Conservation (phyloP, 352 stramenopile genomes). For the Globisporangium splendens region DNA sequence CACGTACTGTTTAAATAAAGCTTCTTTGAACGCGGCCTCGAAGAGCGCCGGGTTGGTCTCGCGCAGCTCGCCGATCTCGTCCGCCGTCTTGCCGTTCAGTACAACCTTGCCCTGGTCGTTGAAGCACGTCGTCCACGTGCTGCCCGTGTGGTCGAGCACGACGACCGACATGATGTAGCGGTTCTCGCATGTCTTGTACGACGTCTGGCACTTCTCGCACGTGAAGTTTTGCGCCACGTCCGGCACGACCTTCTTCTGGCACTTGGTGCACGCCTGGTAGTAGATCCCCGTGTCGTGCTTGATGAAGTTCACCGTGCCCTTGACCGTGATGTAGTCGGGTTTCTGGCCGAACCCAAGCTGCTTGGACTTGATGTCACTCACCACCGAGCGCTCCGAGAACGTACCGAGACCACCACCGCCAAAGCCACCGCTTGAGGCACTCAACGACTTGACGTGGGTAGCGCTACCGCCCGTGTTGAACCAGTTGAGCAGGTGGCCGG, state of each 20-base stretch:
- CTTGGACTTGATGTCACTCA: conserved; percentile 94
- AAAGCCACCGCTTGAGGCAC: conserved; percentile 64
- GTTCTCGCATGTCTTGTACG: conserved; percentile 92
- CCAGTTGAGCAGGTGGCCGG: conserved; percentile 80
- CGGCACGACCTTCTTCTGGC: conserved; percentile 90
- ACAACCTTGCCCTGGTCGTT: conserved; percentile 96
- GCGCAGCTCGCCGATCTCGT: conserved; percentile 89
- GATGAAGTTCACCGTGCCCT: conserved; percentile 96
- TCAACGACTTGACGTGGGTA: conserved; percentile 76
- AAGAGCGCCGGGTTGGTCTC: conserved; percentile 87
- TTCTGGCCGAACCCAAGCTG: conserved; percentile 95
- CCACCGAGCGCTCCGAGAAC: conserved; percentile 86
- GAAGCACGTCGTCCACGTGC: conserved; percentile 95
- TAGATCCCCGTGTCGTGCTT: conserved; percentile 92
- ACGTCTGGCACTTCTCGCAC: conserved; percentile 96
- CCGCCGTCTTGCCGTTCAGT: conserved; percentile 88
- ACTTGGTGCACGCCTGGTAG: conserved; percentile 87
- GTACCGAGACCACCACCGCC: conserved; percentile 67
- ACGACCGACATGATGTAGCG: conserved; percentile 95
- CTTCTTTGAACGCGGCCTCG: conserved; percentile 92
- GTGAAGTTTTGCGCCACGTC: conserved; percentile 93
- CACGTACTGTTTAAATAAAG: conserved; percentile 88
- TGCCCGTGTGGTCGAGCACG: conserved; percentile 92
- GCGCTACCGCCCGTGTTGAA: conserved; percentile 73
- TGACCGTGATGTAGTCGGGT: conserved; percentile 95